Evolutionary conservation across 1,139 yeast species (phyloP), one percentile per base, ranked within the genome.

Genomic region (Saccharomyces hybrid): DNA sequence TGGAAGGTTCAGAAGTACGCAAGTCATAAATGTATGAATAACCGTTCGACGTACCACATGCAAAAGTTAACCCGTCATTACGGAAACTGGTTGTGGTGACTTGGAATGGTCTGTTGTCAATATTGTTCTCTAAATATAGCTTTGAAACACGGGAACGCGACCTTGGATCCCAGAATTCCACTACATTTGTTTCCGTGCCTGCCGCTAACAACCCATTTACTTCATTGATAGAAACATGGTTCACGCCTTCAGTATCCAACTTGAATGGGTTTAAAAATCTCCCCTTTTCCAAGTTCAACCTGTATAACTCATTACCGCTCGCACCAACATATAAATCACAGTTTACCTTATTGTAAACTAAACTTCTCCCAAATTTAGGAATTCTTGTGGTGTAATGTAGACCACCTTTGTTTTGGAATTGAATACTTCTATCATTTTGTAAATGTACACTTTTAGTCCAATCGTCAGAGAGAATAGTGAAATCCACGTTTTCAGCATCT

Each of bases 111-210:
- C 78, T 81, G 47, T 75, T 75, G 51, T 69, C 72, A 14, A 66
- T 56, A 49, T 62, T 59, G 52, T 78, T 78, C 47, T 72, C 78
- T 51, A 80, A 68, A 51, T 65, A 75, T 55, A 91, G 75, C 67
- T 84, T 85, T 2, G 93, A 91, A 4, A 89, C 95, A 63, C 93
- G 76, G 57, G 88, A 84, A 66, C 96, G 81, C 50, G 95, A 82
- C 71, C 99, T 80, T 47, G 98, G 96, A 68, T 93, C 99, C 98
- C 98, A 93, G 68, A 93, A 91, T 72, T 93, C 98, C 26, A 93
- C 98, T 0, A 93, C 81, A 50, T 75, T 76, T 63, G 89, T 96
- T 67, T 89, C 95, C 59, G 86, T 74, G 26, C 97, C 98, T 6
- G 89, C 91, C 23, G 91, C 81, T 5, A 90, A 67, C 50, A 93